Conservation (phyloP, 1,139 yeast species). For the Kluyveromyces marxianus region DNA sequence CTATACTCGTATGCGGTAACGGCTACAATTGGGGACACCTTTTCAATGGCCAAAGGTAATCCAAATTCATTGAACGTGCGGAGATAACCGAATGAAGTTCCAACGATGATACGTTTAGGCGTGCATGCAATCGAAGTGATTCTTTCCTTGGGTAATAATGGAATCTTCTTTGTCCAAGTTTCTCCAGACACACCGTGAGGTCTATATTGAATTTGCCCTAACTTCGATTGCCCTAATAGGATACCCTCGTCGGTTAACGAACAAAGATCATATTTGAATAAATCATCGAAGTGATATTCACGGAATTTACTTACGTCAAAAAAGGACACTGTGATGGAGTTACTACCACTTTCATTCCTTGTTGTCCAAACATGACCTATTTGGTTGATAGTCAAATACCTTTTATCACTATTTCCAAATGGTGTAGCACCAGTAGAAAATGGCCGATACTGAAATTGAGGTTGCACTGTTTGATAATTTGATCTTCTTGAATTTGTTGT, state of each 20-base stretch:
- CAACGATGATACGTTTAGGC: constrained; percentile 40
- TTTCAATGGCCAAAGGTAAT: constrained; percentile 44
- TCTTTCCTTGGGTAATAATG: constrained; percentile 38
- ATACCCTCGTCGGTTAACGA: constrained; percentile 62
- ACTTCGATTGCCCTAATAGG: constrained; percentile 46
- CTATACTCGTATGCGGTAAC: constrained; percentile 37
- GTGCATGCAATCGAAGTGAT: constrained; percentile 48
- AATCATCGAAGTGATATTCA: constrained; percentile 83
- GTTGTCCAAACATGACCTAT: constrained; percentile 82
- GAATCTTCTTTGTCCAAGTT: constrained; percentile 36
- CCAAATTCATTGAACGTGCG: constrained; percentile 52
- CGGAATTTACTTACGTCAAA: constrained; percentile 74
- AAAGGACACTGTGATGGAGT: constrained; percentile 76
- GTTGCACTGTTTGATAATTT: background rate
- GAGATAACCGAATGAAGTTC: constrained; percentile 51
- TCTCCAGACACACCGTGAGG: constrained; percentile 33
- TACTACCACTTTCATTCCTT: constrained; percentile 40
- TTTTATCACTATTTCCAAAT: constrained; percentile 52
- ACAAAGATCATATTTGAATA: constrained; percentile 64
- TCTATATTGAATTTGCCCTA: constrained; percentile 35
- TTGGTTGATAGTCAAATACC: constrained; percentile 76
- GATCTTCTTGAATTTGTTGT: background rate
- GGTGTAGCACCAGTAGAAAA: constrained; percentile 79
- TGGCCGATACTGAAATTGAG: constrained; percentile 30
- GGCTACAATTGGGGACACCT: constrained; percentile 48